These are phyloP conservation scores for Colletotrichum sidae DNA, from an alignment of 2,329 filamentous ascomycete species.

Conservation along the genomic window DNA sequence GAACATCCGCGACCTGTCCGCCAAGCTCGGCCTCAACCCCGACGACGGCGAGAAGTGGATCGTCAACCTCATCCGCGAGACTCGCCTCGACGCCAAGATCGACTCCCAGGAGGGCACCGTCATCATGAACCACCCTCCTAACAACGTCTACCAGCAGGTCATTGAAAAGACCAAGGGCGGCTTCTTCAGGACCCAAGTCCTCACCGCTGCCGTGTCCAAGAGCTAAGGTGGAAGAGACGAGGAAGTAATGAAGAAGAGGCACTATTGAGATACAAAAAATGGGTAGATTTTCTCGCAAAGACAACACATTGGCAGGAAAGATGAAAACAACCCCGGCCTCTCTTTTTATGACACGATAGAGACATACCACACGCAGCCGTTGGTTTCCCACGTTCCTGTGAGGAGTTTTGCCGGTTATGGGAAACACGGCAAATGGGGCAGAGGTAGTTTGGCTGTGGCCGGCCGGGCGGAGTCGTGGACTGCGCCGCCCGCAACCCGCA, in stretches of 20 bases:
- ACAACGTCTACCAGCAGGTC: conserved; percentile 98
- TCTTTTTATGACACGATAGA: conserved; percentile 13
- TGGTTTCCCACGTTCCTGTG: neutral
- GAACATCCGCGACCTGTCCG: conserved; percentile 96
- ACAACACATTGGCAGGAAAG: neutral
- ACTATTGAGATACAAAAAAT: neutral
- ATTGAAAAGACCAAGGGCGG: conserved; percentile 99
- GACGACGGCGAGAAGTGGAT: conserved; percentile 99
- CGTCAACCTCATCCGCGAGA: conserved; percentile 98
- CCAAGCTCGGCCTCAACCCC: conserved; percentile 88
- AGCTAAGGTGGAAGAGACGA: conserved; percentile 39
- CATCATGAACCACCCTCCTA: conserved; percentile 98
- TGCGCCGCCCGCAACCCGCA: too few species aligned
- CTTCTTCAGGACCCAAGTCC: conserved; percentile 97
- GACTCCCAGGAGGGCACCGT: conserved; percentile 99
- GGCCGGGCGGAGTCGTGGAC: neutral
- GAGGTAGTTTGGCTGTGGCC: neutral
- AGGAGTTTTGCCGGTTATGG: neutral
- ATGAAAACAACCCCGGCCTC: neutral
- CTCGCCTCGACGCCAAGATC: conserved; percentile 97
- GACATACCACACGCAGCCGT: neutral
- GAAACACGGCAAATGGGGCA: too few species aligned
- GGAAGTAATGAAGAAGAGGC: neutral
- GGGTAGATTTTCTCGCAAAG: too few species aligned
- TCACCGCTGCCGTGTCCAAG: conserved; percentile 75